Conservation (phyloP, 257 asterid species). For the Henckelia pumila region DNA sequence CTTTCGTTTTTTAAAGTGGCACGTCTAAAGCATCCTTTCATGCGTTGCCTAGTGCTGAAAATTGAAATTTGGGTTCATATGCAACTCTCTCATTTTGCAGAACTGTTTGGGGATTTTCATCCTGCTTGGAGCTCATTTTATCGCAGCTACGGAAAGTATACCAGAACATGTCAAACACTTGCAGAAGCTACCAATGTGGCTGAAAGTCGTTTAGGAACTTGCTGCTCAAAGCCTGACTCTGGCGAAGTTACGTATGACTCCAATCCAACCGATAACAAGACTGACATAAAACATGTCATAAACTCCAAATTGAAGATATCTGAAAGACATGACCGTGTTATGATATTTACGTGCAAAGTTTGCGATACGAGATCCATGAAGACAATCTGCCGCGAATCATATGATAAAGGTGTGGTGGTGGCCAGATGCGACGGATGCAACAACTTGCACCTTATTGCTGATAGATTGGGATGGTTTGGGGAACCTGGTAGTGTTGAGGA, state of each 20-base stretch:
- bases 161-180: slow-evolving; percentile 33
- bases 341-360: slow-evolving; percentile 76
- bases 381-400: slow-evolving; percentile 70
- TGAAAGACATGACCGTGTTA: slow-evolving; percentile 62
- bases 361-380: slow-evolving; percentile 74
- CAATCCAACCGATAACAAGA: slow-evolving; percentile 21
- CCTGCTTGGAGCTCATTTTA: background rate
- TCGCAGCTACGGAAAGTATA: no score
- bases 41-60: no score
- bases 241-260: slow-evolving; percentile 21
- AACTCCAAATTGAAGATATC: slow-evolving; percentile 55
- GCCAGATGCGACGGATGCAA: slow-evolving; percentile 82
- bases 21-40: background rate
- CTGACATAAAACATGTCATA: slow-evolving; percentile 37
- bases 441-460: slow-evolving; percentile 81
- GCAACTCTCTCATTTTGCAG: background rate
- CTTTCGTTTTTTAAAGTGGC: background rate
- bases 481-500: slow-evolving; percentile 80
- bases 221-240: slow-evolving; percentile 32
- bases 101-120: background rate
- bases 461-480: slow-evolving; percentile 92
- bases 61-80: background rate
- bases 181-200: slow-evolving; percentile 30
- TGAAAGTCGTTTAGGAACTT: slow-evolving; percentile 32
- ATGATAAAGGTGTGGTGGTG: slow-evolving; percentile 79